Evolutionary conservation across 257 asterid species (phyloP).

Genomic region (Solanum clarkiae): DNA sequence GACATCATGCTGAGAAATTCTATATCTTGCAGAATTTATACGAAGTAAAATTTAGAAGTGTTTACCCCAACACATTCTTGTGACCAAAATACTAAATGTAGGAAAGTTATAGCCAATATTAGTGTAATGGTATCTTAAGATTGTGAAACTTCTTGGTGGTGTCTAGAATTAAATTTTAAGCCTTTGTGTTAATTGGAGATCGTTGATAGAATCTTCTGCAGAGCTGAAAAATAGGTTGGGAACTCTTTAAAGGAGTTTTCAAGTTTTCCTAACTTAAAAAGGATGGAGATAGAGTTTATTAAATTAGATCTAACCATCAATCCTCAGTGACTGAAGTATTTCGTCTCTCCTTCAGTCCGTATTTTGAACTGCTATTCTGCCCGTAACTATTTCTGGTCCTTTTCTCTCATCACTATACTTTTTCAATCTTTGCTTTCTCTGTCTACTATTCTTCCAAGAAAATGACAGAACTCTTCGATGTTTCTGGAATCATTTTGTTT

Average conservation of each 20-base stretch:
- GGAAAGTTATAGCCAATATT: background rate
- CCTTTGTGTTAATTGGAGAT: background rate
- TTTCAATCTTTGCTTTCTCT: background rate
- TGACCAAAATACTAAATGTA: background rate
- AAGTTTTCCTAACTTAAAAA: background rate
- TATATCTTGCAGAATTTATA: background rate
- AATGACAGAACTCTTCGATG: background rate
- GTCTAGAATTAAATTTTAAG: background rate
- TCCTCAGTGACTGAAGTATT: background rate
- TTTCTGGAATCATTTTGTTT: background rate
- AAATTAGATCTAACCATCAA: background rate
- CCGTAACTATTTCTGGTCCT: background rate
- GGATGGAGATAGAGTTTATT: background rate
- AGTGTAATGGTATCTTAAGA: background rate
- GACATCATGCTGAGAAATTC: background rate
- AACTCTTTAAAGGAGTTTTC: background rate
- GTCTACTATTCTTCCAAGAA: background rate
- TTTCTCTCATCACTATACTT: background rate
- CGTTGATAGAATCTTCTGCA: background rate
- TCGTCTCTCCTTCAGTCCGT: background rate
- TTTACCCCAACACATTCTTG: background rate
- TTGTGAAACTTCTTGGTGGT: background rate
- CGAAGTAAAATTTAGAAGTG: background rate
- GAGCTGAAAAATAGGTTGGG: background rate
- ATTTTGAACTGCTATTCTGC: background rate